These are phyloP conservation scores for Corinectria fuckeliana DNA, from an alignment of 2,329 filamentous ascomycete genomes.

Conservation along the genomic window DNA sequence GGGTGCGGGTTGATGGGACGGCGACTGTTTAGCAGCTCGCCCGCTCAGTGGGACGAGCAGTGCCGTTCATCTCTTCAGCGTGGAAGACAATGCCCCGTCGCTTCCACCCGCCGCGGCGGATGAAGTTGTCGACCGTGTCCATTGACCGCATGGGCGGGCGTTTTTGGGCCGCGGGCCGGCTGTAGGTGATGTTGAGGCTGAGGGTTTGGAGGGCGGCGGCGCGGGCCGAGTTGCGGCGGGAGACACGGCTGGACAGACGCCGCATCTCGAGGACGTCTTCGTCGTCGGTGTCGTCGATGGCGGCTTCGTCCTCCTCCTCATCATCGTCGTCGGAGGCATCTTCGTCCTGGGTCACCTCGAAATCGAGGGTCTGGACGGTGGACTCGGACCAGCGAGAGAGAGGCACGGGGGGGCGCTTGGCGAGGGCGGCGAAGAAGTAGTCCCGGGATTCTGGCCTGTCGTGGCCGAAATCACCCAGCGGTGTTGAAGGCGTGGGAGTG, in stretches of 20 bases:
- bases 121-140: constrained; percentile 50
- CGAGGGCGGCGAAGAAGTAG: constrained; percentile 43
- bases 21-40: constrained; percentile 32
- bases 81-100: constrained; percentile 51
- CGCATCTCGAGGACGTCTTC: constrained; percentile 37
- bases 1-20: neutral
- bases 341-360: constrained; percentile 31
- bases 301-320: constrained; percentile 31
- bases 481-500: constrained; percentile 40
- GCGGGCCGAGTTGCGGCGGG: constrained; percentile 8
- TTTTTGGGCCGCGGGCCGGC: constrained; percentile 38
- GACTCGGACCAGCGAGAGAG: constrained; percentile 53
- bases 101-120: constrained; percentile 54
- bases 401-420: constrained; percentile 41
- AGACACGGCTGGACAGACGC: constrained; percentile 26
- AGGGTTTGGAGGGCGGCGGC: constrained; percentile 33
- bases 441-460: constrained; percentile 39
- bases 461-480: constrained; percentile 32
- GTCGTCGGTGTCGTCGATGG: constrained; percentile 33
- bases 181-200: constrained; percentile 47
- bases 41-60: constrained; percentile 25
- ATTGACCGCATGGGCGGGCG: constrained; percentile 48
- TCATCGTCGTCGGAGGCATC: constrained; percentile 28
- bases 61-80: constrained; percentile 42
- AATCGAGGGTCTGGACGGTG: constrained; percentile 44